Base-by-base conservation (phyloP, 371 early-diverging fungal species). In the Apophysomyces ossiformis region DNA sequence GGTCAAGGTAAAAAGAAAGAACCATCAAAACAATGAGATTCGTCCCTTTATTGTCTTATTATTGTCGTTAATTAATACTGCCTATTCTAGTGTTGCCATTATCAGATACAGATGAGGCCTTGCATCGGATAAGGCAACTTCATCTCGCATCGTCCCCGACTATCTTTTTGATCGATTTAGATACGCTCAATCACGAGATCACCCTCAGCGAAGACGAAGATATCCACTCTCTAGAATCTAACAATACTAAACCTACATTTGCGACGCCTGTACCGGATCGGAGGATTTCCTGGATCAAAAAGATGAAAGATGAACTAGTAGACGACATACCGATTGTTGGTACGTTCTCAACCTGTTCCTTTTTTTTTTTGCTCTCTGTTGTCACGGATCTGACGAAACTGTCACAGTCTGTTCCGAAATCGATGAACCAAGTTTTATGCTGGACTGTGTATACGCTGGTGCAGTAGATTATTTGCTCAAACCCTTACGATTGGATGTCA, bases 401-500 rank as follows among this genome's bases (percentile, higher is more conserved):
- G 6, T 32, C 12, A 38, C 60, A 78, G 78, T 70, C 0, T 76
- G 64, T 39, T 77, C 75, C 8, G 54, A 67, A n/a, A 72, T 54
- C 21, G 76, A 81, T 26, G 71, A 69, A 45, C 21, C 72, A 6
- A 58, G 63, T 21, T 75, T 76, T 41, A 77, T 81, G 81, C 37
- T 77, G 8, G 73, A 78, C 35, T 78, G 81, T 61, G 65, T 84
- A 37, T 77, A 86, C 43, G 68, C 77, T 7, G 84, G 84, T 12
- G 84, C 84, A 26, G 75, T 82, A 8, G 83, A 84, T 66, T 84
- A 83, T 46, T 54, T 84, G 58, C 38, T 86, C 16, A 77, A 77
- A 60, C 86, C 86, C 4, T 57, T 86, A 18, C 73, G 75, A 37
- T 69, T 77, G 45, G 75, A 84, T 70, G 82, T 77, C 9, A 79